Percentiles rank a stretch among this genome's conserved stretches.
Conservation (phyloP, 2,329 filamentous ascomycete species). For the Pseudopithomyces chartarum region DNA sequence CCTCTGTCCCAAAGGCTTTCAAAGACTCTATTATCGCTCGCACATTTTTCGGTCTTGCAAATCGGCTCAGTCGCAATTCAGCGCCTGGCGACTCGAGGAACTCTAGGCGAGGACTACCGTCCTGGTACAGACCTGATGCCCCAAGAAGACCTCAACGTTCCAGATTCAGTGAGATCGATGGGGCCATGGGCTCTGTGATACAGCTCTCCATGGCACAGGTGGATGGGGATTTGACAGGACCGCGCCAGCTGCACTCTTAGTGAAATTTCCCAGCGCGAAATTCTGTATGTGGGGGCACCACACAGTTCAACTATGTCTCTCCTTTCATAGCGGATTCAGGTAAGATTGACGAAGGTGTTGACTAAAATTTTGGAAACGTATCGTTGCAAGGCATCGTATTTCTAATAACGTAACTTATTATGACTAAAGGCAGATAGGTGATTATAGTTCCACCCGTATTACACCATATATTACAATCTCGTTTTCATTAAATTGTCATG, state of each 20-base stretch:
- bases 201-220: background rate
- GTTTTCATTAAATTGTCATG: too few relatives aligned
- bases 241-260: background rate
- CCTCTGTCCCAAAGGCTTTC: constrained; percentile 5
- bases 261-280: background rate
- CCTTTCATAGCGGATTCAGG: too few relatives aligned
- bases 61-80: background rate
- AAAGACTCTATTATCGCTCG: background rate
- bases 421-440: too few relatives aligned
- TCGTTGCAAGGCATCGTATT: too few relatives aligned
- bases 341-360: too few relatives aligned
- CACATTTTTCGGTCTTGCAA: background rate
- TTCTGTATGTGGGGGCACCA: too few relatives aligned
- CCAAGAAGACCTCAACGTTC: background rate
- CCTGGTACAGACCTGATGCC: constrained; percentile 1
- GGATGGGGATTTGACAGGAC: too few relatives aligned
- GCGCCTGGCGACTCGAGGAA: background rate
- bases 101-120: constrained; percentile 2
- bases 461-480: too few relatives aligned
- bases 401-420: too few relatives aligned
- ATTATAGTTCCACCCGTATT: too few relatives aligned
- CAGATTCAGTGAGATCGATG: background rate
- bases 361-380: too few relatives aligned
- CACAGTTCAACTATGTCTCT: too few relatives aligned
- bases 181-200: background rate